These are phyloP conservation scores for Blepharisma stoltei DNA, from an alignment of 73 alveolate genomes.

Conservation along the genomic window DNA sequence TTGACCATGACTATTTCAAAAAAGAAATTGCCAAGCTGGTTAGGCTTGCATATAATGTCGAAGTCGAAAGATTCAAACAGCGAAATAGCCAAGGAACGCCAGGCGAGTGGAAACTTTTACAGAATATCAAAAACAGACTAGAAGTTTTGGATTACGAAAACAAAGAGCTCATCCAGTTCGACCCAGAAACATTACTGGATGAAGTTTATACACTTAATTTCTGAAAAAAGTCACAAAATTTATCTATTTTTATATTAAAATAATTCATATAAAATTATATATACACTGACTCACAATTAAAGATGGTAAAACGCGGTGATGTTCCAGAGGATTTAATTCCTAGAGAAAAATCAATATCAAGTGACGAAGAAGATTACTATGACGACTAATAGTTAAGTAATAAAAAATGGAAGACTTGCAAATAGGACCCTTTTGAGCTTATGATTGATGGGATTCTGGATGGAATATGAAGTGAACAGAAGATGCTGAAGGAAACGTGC, in stretches of 20 bases:
- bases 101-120: constrained; percentile 4
- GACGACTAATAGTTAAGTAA: no score
- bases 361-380: no score
- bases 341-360: no score
- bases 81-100: constrained; percentile 26
- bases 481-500: not conserved
- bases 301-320: no score
- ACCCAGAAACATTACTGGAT: constrained; percentile 16
- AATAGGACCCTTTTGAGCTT: constrained; percentile 26
- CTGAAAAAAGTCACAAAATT: no score
- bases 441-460: not conserved
- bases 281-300: no score
- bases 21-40: constrained; percentile 19
- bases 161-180: not conserved
- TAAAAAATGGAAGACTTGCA: constrained; percentile 19
- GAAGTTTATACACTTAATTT: constrained; percentile 6
- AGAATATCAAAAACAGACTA: constrained; percentile 1
- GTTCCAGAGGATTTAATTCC: no score
- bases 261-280: no score
- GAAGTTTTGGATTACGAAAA: constrained; percentile 4
- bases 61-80: constrained; percentile 20
- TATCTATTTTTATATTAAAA: no score
- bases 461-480: constrained; percentile 6
- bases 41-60: not conserved
- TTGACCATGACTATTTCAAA: constrained; percentile 14